Percentiles rank a stretch among this genome's conserved stretches.
Conservation (phyloP, 2,329 filamentous ascomycete genomes). For the Ophiocordyceps sinensis region DNA sequence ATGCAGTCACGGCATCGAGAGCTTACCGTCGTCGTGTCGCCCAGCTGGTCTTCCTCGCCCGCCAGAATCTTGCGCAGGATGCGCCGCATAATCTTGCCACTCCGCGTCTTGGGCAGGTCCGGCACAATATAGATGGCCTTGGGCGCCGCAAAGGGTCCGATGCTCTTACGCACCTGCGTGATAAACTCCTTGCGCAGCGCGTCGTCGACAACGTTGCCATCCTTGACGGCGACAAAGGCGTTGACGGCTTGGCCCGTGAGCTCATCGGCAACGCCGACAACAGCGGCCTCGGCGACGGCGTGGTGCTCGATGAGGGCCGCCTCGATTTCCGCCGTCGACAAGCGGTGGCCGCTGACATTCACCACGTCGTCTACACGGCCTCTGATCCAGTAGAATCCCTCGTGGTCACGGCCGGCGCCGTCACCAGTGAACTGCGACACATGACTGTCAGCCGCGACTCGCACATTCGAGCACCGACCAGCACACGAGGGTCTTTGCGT, state of each 20-base stretch:
- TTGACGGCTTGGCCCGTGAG: constrained; percentile 95
- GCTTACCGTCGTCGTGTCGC: constrained; percentile 80
- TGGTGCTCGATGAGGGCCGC: constrained; percentile 88
- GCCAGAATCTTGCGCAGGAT: constrained; percentile 95
- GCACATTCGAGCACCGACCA: background rate
- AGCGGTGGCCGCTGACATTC: constrained; percentile 90
- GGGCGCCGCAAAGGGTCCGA: constrained; percentile 91
- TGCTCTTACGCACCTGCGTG: constrained; percentile 90
- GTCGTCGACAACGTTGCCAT: constrained; percentile 60
- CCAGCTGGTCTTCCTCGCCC: constrained; percentile 92
- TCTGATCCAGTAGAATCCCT: constrained; percentile 99
- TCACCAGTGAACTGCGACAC: constrained; percentile 65
- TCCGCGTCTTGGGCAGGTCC: constrained; percentile 92
- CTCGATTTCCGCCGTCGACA: constrained; percentile 96
- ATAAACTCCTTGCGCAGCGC: constrained; percentile 85
- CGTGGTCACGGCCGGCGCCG: constrained; percentile 88
- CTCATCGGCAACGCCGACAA: constrained; percentile 86
- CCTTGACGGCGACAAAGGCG: constrained; percentile 88
- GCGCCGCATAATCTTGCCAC: constrained; percentile 97
- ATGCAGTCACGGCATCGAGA: background rate
- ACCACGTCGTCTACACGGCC: constrained; percentile 97
- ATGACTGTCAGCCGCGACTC: background rate
- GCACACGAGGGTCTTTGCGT: constrained; percentile 24
- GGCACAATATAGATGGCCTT: constrained; percentile 86
- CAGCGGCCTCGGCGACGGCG: constrained; percentile 82